These are phyloP conservation scores for Panellus pusillus DNA, from an alignment of 768 basidiomycete genomes.

Conservation along the genomic window DNA sequence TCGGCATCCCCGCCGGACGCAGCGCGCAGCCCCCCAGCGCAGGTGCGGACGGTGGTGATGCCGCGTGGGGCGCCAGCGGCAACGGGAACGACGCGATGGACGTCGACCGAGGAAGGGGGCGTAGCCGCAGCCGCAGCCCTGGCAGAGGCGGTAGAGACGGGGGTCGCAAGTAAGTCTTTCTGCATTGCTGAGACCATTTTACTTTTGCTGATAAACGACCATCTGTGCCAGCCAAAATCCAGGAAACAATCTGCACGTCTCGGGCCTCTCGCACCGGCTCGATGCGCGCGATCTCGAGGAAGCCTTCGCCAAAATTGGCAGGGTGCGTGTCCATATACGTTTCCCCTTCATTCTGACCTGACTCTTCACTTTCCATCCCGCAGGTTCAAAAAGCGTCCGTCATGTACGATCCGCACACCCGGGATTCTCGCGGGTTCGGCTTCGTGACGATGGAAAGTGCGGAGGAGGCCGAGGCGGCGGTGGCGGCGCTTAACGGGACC, in stretches of 20 bases:
- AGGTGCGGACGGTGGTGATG: conserved; percentile 51
- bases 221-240: conserved; percentile 38
- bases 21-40: conserved; percentile 31
- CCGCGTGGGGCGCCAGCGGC: conserved; percentile 45
- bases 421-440: conserved; percentile 64
- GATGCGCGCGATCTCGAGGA: conserved; percentile 88
- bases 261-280: conserved; percentile 54
- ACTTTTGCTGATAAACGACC: not conserved
- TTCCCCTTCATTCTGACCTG: not conserved
- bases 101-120: conserved; percentile 40
- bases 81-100: conserved; percentile 36
- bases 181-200: conserved; percentile 12
- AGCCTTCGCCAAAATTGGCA: conserved; percentile 85
- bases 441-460: conserved; percentile 76
- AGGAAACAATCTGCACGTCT: conserved; percentile 66
- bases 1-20: conserved; percentile 55
- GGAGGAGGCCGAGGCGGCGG: conserved; percentile 91
- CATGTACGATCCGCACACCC: conserved; percentile 71
- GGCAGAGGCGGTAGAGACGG: conserved; percentile 51
- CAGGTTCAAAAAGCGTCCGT: conserved; percentile 75
- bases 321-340: conserved; percentile 50
- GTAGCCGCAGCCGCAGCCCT: conserved; percentile 81
- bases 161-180: conserved; percentile 39
- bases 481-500: conserved; percentile 79
- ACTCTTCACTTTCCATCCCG: conserved; percentile 20